phyloP scores from a whole-genome alignment of 257 asterid genomes.

The Gentiana dahurica region DNA sequence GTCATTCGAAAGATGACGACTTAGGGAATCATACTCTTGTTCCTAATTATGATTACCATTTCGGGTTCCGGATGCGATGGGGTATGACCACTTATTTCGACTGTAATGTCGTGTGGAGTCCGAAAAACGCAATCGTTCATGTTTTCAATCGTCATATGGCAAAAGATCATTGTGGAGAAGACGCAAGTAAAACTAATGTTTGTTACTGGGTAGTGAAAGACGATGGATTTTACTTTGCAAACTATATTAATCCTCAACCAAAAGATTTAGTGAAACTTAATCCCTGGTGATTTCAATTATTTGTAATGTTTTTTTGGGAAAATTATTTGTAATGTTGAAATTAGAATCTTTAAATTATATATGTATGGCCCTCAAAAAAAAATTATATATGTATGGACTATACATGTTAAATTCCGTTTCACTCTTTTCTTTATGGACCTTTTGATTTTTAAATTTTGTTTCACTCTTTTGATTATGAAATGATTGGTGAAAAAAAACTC shows the following conservation, averaged over 20 bases:
- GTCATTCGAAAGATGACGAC: background rate
- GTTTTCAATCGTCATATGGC: background rate
- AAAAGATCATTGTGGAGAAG: background rate
- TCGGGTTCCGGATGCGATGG: background rate
- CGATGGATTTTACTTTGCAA: background rate
- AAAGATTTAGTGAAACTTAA: background rate
- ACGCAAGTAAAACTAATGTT: background rate
- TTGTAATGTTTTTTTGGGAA: no score
- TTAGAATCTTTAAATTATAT: no score
- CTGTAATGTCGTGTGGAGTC: background rate
- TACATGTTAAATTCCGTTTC: no score
- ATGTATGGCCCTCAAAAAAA: no score
- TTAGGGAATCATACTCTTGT: background rate
- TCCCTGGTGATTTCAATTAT: background rate
- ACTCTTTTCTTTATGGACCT: no score
- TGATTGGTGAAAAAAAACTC: no score
- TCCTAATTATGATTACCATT: background rate
- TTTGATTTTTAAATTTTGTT: no score
- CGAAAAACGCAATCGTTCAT: background rate
- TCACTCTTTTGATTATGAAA: no score
- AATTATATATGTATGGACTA: no score
- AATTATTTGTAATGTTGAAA: no score
- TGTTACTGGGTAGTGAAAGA: conserved; percentile 3
- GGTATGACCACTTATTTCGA: background rate
- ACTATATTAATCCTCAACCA: background rate